Evolutionary conservation across 257 asterid species (phyloP).

Genomic region (Echium plantagineum): DNA sequence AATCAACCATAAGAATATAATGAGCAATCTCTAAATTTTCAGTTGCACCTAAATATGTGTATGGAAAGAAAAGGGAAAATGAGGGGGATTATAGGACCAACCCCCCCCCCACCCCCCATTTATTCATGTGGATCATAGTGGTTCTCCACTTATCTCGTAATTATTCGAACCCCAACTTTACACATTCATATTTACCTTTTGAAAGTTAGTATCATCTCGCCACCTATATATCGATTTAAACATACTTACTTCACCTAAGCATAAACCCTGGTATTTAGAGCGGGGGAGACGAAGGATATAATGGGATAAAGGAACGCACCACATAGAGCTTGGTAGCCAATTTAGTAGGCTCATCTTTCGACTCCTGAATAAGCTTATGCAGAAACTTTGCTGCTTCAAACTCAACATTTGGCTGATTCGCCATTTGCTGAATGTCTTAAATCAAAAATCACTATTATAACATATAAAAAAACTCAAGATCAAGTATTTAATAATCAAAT

Average conservation of each 20-base stretch:
- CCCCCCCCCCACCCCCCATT: too few relatives aligned
- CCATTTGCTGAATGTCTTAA: constrained; percentile 28
- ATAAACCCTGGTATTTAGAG: neutral
- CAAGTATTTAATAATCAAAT: constrained; percentile 3
- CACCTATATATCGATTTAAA: too few relatives aligned
- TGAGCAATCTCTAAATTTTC: neutral
- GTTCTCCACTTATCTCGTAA: too few relatives aligned
- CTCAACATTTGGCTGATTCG: constrained; percentile 79
- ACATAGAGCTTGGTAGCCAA: constrained; percentile 95
- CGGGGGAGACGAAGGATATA: neutral
- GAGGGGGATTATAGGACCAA: too few relatives aligned
- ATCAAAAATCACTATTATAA: neutral
- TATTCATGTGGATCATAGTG: too few relatives aligned
- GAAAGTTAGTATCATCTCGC: too few relatives aligned
- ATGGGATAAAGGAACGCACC: constrained; percentile 28
- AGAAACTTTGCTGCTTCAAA: constrained; percentile 96
- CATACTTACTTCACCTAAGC: too few relatives aligned
- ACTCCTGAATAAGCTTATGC: constrained; percentile 94
- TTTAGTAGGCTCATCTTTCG: constrained; percentile 91
- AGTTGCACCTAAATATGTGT: neutral
- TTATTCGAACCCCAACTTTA: too few relatives aligned
- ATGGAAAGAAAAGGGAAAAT: too few relatives aligned
- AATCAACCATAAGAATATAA: constrained; percentile 5
- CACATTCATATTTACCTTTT: too few relatives aligned
- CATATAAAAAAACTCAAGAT: constrained; percentile 1